These are phyloP conservation scores for Euptelea pleiosperma DNA, from an alignment of 164 flowering plant species.

Conservation along the genomic window DNA sequence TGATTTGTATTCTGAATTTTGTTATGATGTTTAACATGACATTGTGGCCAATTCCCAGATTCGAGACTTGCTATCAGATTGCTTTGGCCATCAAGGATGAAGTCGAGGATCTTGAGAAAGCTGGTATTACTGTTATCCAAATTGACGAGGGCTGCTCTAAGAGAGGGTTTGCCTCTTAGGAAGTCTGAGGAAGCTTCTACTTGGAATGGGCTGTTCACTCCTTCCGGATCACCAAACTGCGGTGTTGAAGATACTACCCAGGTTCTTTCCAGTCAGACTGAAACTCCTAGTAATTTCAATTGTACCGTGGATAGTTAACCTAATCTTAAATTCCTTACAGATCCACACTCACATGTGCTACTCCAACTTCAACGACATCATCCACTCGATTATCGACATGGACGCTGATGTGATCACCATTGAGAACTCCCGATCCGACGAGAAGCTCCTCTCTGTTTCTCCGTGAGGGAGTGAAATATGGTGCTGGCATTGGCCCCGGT, in stretches of 20 bases:
- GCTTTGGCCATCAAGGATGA: constrained; percentile 55
- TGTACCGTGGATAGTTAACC: too few relatives aligned
- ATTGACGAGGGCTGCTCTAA: constrained; percentile 65
- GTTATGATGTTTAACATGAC: background rate
- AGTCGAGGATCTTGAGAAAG: constrained; percentile 50
- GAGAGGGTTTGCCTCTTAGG: constrained; percentile 60
- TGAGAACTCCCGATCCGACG: constrained; percentile 92
- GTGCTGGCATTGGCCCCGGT: constrained; percentile 95
- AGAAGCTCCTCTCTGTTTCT: too few relatives aligned
- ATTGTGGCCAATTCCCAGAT: constrained; percentile 17
- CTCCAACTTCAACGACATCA: too few relatives aligned
- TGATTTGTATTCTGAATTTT: background rate
- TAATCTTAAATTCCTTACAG: constrained; percentile 23
- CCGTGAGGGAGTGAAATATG: constrained; percentile 90
- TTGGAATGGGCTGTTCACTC: constrained; percentile 72
- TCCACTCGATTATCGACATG: too few relatives aligned
- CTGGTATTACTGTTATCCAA: constrained; percentile 51
- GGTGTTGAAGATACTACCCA: constrained; percentile 61
- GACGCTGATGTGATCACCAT: constrained; percentile 91
- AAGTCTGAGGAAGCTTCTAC: constrained; percentile 55
- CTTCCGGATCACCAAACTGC: constrained; percentile 54
- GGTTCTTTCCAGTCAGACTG: constrained; percentile 32
- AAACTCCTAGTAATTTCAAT: too few relatives aligned
- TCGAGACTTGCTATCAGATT: constrained; percentile 51
- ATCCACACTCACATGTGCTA: constrained; percentile 84